Percentiles rank a stretch among this genome's conserved stretches.
Evolutionary conservation across 1,284 basidiomycete species (phyloP).

Genomic region (Rhodotorula sp.): DNA sequence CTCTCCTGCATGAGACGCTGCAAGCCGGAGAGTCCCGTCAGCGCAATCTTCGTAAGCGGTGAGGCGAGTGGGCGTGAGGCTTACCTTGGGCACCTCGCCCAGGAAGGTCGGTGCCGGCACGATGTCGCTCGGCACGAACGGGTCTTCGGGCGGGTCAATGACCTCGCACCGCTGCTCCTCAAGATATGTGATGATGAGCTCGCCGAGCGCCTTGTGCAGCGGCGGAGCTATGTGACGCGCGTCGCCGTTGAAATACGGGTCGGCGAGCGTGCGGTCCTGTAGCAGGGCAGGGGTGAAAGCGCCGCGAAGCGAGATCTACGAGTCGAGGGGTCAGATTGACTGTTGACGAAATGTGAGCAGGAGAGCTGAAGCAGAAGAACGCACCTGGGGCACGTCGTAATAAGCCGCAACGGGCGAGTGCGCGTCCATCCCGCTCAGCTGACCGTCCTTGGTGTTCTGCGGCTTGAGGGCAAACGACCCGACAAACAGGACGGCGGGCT

Average conservation of each 20-base stretch:
- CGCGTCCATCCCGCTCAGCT: background rate
- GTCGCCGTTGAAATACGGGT: slow-evolving; percentile 21
- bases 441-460: background rate
- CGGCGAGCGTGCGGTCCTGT: background rate
- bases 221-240: slow-evolving; percentile 7
- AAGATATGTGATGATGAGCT: slow-evolving; percentile 18
- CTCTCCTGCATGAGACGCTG: slow-evolving; percentile 15
- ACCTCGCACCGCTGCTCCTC: slow-evolving; percentile 8
- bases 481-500: slow-evolving; percentile 18
- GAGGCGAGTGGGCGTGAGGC: background rate
- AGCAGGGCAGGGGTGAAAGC: slow-evolving; percentile 13
- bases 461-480: slow-evolving; percentile 5
- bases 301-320: slow-evolving; percentile 10
- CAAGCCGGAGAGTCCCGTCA: too few species aligned
- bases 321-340: background rate
- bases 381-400: slow-evolving; percentile 18
- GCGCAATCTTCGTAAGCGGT: background rate
- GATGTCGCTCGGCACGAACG: background rate
- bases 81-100: slow-evolving; percentile 2
- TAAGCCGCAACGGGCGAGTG: slow-evolving; percentile 8
- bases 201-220: slow-evolving; percentile 20
- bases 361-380: background rate
- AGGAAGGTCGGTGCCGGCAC: background rate
- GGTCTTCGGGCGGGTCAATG: background rate
- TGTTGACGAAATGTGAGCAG: background rate